Conservation (phyloP, 805 yeast genomes). For the Danielia reshetovae region DNA sequence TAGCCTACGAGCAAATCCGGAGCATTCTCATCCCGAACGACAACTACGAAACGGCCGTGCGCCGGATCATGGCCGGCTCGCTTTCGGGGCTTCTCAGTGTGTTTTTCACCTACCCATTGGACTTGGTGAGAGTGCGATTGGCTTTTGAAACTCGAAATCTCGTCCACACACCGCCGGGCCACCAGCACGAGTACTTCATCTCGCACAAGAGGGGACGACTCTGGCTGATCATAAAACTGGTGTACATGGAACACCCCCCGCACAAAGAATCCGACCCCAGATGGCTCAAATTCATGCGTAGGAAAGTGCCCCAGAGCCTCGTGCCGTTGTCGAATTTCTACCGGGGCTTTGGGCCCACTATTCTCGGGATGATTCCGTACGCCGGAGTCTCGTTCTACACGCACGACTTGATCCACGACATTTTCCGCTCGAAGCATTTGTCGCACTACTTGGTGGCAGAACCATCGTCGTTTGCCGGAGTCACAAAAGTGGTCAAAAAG, state of each 20-base stretch:
- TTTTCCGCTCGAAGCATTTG: conserved; percentile 61
- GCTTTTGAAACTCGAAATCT: conserved; percentile 73
- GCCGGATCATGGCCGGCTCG: conserved; percentile 86
- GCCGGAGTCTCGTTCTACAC: conserved; percentile 97
- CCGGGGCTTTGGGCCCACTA: conserved; percentile 91
- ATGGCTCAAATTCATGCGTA: conserved; percentile 35
- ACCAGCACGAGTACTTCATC: conserved; percentile 21
- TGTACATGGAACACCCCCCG: conserved; percentile 37
- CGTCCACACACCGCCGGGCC: conserved; percentile 22
- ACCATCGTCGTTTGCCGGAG: conserved; percentile 5
- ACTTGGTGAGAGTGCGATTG: conserved; percentile 81
- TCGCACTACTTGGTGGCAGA: conserved; percentile 47
- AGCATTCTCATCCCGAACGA: conserved; percentile 72
- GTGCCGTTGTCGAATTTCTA: conserved; percentile 66
- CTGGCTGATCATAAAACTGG: conserved; percentile 26
- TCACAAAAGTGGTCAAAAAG: conserved; percentile 17
- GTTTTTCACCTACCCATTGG: conserved; percentile 87
- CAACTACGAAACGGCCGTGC: conserved; percentile 68
- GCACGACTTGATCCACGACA: conserved; percentile 86
- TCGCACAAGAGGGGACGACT: conserved; percentile 27
- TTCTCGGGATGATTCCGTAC: conserved; percentile 93
- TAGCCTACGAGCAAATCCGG: conserved; percentile 91
- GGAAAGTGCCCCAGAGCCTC: conserved; percentile 27
- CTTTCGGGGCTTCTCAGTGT: conserved; percentile 86
- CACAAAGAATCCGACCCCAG: conserved; percentile 29